Evolutionary conservation across 2,329 filamentous ascomycete genomes (phyloP).

Genomic region (Aspergillus pseudonomiae): DNA sequence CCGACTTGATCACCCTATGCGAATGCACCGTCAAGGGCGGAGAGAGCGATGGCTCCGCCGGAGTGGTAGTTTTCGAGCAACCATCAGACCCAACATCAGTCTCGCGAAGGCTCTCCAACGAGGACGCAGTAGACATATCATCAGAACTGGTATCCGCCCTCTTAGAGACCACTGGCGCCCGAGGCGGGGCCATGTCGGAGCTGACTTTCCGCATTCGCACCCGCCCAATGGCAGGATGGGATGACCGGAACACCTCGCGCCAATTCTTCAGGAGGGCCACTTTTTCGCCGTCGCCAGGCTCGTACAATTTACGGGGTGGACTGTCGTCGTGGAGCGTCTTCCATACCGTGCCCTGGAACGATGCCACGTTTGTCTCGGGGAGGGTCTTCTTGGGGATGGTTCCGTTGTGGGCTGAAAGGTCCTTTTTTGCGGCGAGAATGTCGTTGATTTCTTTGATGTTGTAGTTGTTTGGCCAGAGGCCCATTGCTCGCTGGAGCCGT

Average conservation of each 20-base stretch:
- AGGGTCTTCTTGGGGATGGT: neutral
- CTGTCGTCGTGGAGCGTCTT: conserved; percentile 31
- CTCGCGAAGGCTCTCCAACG: conserved; percentile 1
- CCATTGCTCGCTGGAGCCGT: conserved; percentile 24
- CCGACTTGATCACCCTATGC: conserved; percentile 6
- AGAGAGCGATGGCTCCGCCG: neutral
- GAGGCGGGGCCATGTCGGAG: conserved; percentile 9
- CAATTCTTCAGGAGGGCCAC: conserved; percentile 51
- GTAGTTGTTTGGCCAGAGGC: conserved; percentile 8
- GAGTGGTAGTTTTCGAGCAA: neutral
- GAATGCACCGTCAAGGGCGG: conserved; percentile 10
- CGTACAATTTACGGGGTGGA: conserved; percentile 34
- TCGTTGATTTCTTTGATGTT: conserved; percentile 2
- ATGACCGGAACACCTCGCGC: conserved; percentile 47
- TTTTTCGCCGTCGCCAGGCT: conserved; percentile 44
- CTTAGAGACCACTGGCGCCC: neutral
- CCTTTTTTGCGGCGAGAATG: conserved; percentile 13
- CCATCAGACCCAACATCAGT: neutral
- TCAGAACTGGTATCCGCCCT: neutral
- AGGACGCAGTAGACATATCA: neutral
- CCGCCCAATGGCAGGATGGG: conserved; percentile 33
- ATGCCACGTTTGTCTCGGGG: conserved; percentile 24
- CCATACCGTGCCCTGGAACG: conserved; percentile 48
- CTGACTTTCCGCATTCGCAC: conserved; percentile 21
- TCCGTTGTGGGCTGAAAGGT: conserved; percentile 18